Conservation (phyloP, 2,329 filamentous ascomycete species). For the Fusarium abutilonis region DNA sequence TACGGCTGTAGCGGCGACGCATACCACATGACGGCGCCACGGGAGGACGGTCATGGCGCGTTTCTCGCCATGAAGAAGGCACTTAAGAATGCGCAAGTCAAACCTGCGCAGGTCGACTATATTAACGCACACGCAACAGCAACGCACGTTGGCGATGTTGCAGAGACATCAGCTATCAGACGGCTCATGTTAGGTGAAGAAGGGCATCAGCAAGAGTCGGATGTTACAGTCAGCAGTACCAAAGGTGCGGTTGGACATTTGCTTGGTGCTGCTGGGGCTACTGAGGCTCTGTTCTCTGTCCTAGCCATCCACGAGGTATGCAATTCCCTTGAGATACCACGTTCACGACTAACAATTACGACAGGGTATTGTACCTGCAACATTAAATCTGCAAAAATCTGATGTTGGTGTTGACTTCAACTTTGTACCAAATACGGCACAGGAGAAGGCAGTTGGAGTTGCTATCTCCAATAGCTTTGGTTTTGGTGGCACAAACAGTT, state of each 20-base stretch:
- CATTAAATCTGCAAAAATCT: constrained; percentile 78
- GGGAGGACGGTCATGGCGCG: constrained; percentile 83
- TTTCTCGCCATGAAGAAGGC: constrained; percentile 86
- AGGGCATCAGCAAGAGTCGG: constrained; percentile 66
- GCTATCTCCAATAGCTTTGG: constrained; percentile 96
- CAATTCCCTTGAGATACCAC: constrained; percentile 22
- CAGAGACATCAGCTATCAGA: constrained; percentile 86
- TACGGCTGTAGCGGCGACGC: constrained; percentile 94
- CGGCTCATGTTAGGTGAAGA: constrained; percentile 78
- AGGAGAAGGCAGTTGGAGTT: constrained; percentile 75
- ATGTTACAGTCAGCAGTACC: constrained; percentile 89
- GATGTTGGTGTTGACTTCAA: constrained; percentile 81
- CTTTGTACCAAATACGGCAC: constrained; percentile 78
- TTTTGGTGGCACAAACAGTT: constrained; percentile 96
- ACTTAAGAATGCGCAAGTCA: constrained; percentile 74
- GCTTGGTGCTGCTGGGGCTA: constrained; percentile 87
- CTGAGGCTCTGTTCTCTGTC: constrained; percentile 88
- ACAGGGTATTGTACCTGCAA: constrained; percentile 83
- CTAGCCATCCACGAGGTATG: constrained; percentile 81
- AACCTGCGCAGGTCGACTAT: constrained; percentile 81
- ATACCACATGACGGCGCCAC: constrained; percentile 91
- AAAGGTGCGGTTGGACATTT: constrained; percentile 94
- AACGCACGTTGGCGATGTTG: constrained; percentile 84
- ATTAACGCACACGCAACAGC: constrained; percentile 96
- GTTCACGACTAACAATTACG: constrained; percentile 18